Conservation (phyloP, 768 basidiomycete genomes). For the Coprinopsis cinerea region DNA sequence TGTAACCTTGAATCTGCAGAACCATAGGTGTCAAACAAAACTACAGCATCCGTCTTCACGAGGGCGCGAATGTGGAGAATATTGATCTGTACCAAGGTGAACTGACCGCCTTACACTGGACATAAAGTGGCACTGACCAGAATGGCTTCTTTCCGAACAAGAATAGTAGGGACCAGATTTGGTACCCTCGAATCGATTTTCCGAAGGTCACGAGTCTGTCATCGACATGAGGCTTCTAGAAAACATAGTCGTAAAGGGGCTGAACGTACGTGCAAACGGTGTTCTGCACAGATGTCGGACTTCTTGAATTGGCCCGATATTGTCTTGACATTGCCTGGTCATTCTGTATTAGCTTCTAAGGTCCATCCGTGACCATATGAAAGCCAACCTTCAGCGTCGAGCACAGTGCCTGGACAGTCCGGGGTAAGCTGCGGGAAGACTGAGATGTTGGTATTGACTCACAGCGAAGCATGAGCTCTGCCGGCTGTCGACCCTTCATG, state of each 20-base stretch:
- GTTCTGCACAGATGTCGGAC: conserved; percentile 81
- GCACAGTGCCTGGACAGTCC: conserved; percentile 66
- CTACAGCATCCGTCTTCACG: conserved; percentile 86
- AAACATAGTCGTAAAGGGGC: conserved; percentile 3
- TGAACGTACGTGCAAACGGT: conserved; percentile 77
- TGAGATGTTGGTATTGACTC: conserved; percentile 28
- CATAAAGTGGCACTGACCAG: conserved; percentile 46
- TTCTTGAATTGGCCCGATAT: conserved; percentile 89
- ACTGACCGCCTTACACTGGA: conserved; percentile 4
- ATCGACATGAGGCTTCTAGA: conserved; percentile 11
- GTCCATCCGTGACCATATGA: conserved; percentile 16
- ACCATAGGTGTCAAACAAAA: conserved; percentile 90
- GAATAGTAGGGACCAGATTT: conserved; percentile 91
- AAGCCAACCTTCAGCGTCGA: conserved; percentile 72
- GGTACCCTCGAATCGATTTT: conserved; percentile 95
- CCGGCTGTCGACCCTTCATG: conserved; percentile 81
- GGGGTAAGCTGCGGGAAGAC: conserved; percentile 11
- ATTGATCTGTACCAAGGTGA: conserved; percentile 55
- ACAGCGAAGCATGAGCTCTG: conserved; percentile 91
- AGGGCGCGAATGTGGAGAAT: conserved; percentile 93
- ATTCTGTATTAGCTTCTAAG: conserved; percentile 11
- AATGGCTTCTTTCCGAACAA: conserved; percentile 82
- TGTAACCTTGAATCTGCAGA: conserved; percentile 82
- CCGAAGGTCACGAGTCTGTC: conserved; percentile 87
- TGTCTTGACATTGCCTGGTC: conserved; percentile 73